Percentiles rank a stretch among this genome's conserved stretches.
Conservation (phyloP, 768 basidiomycete genomes). For the Xerocomellus intermedius region DNA sequence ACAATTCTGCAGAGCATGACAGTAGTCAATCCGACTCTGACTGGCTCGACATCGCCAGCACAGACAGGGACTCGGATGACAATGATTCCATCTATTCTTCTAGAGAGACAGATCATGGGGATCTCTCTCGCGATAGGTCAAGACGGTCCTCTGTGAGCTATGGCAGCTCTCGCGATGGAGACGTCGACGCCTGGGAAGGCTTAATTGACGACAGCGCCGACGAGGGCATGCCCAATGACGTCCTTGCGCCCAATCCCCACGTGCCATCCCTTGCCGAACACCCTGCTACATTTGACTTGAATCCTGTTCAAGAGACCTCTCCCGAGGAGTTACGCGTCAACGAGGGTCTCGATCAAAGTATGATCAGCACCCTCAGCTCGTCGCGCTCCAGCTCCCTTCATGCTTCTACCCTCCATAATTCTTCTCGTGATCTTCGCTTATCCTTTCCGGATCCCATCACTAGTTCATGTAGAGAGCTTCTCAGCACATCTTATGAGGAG, state of each 20-base stretch:
- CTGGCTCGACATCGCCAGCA: slow-evolving; percentile 77
- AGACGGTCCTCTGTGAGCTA: slow-evolving; percentile 68
- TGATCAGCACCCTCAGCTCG: slow-evolving; percentile 74
- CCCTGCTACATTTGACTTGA: slow-evolving; percentile 27
- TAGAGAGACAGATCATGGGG: slow-evolving; percentile 60
- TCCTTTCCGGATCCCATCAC: slow-evolving; percentile 84
- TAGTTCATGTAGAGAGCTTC: slow-evolving; percentile 61
- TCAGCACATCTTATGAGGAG: slow-evolving; percentile 57
- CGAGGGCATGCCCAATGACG: slow-evolving; percentile 36
- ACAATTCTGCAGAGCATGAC: slow-evolving; percentile 56
- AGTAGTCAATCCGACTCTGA: slow-evolving; percentile 72
- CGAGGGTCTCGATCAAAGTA: slow-evolving; percentile 78
- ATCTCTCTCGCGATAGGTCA: slow-evolving; percentile 52
- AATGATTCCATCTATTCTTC: slow-evolving; percentile 62
- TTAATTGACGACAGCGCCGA: slow-evolving; percentile 63
- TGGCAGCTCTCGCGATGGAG: slow-evolving; percentile 65
- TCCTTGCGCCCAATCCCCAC: slow-evolving; percentile 23
- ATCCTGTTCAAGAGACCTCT: slow-evolving; percentile 34
- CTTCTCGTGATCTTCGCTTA: slow-evolving; percentile 71
- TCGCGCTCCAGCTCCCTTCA: slow-evolving; percentile 66
- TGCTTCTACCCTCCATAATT: slow-evolving; percentile 52
- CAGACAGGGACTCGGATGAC: slow-evolving; percentile 62
- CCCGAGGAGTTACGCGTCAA: slow-evolving; percentile 68
- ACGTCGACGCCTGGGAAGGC: slow-evolving; percentile 78
- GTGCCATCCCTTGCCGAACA: slow-evolving; percentile 18